Conservation (phyloP, 495 filamentous ascomycete species). For the Bacidia gigantensis region DNA sequence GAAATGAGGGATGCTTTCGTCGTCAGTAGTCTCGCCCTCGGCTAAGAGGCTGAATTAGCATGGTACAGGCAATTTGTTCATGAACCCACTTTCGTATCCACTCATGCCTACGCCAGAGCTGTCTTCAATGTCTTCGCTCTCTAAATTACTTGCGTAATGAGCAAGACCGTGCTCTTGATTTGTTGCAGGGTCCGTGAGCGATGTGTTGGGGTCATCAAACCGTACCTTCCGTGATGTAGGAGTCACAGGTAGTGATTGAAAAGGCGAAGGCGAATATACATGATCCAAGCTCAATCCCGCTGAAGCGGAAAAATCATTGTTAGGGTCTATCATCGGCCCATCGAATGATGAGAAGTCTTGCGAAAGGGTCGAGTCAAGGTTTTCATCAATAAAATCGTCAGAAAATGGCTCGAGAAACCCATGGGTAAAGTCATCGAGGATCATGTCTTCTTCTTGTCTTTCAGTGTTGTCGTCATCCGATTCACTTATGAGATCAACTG, state of each 20-base stretch:
- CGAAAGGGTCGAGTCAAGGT: slow-evolving; percentile 37
- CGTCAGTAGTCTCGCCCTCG: slow-evolving; percentile 78
- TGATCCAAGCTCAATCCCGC: not conserved
- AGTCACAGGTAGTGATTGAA: slow-evolving; percentile 8
- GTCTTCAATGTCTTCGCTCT: slow-evolving; percentile 31
- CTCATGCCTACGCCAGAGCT: slow-evolving; percentile 48
- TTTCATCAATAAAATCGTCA: slow-evolving; percentile 27
- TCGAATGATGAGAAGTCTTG: slow-evolving; percentile 34
- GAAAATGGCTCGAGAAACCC: slow-evolving; percentile 14
- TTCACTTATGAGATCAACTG: slow-evolving; percentile 64
- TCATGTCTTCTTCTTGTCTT: slow-evolving; percentile 58
- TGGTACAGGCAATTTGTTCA: slow-evolving; percentile 36
- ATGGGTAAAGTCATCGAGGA: slow-evolving; percentile 38
- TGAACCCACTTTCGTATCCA: slow-evolving; percentile 65
- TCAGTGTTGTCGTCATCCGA: slow-evolving; percentile 58
- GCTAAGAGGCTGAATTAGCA: slow-evolving; percentile 37
- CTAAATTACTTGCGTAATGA: slow-evolving; percentile 18
- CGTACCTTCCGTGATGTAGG: not conserved
- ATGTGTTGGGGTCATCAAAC: not conserved
- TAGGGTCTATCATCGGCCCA: not conserved
- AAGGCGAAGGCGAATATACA: not conserved
- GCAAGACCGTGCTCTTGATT: slow-evolving; percentile 21
- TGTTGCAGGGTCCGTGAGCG: not conserved
- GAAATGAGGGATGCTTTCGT: slow-evolving; percentile 50
- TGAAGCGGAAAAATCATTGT: not conserved